Conservation (phyloP, 768 basidiomycete genomes). For the Coprinellus micaceus region DNA sequence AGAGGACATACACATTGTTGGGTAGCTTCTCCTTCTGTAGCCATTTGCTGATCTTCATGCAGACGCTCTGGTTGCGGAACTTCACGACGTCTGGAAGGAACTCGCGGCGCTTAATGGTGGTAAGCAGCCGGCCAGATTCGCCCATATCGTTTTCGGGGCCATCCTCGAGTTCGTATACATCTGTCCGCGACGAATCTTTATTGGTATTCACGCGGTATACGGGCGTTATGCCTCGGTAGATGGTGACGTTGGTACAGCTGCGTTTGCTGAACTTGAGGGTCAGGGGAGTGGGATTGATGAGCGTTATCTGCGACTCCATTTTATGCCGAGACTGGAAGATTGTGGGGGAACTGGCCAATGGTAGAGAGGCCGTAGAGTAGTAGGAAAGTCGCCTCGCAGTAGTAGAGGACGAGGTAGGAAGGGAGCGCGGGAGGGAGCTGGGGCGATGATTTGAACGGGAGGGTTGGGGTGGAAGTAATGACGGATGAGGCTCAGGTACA, state of each 20-base stretch:
- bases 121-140: neutral
- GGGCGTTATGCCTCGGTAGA: conserved; percentile 1
- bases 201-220: conserved; percentile 5
- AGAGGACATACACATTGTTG: conserved; percentile 2
- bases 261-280: conserved; percentile 8
- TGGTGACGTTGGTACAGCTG: conserved; percentile 6
- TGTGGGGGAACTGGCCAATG: neutral
- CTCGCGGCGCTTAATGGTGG: conserved; percentile 11
- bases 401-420: neutral
- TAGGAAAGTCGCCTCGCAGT: neutral
- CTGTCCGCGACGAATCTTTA: conserved; percentile 10
- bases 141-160: neutral
- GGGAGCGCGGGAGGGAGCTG: neutral
- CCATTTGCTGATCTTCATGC: conserved; percentile 7
- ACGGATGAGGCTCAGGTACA: neutral
- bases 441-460: neutral
- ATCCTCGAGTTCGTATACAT: conserved; percentile 4
- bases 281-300: conserved; percentile 8
- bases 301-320: conserved; percentile 6
- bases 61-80: neutral
- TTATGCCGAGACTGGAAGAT: neutral
- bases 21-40: conserved; percentile 10
- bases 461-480: neutral
- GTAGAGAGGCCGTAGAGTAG: neutral
- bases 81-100: conserved; percentile 12